These are phyloP conservation scores for Colletotrichum cuscutae DNA, from an alignment of 2,329 filamentous ascomycete genomes.

Conservation along the genomic window DNA sequence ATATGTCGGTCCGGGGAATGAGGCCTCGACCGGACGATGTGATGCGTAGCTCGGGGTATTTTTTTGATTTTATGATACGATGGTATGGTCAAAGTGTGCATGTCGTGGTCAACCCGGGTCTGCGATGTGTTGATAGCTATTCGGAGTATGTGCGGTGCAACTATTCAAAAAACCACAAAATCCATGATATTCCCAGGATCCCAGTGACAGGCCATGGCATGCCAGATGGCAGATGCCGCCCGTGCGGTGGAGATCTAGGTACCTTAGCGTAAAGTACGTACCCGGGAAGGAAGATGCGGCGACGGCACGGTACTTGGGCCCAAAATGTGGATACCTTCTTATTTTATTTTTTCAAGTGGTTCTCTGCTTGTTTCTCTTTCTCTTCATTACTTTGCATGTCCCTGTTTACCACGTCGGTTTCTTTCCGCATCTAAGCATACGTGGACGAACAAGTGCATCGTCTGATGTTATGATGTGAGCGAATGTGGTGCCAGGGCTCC, in stretches of 20 bases:
- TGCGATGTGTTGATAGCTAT: neutral
- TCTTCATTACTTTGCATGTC: neutral
- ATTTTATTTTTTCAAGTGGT: neutral
- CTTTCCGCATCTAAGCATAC: constrained; percentile 1
- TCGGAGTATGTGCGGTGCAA: neutral
- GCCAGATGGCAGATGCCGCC: constrained; percentile 26
- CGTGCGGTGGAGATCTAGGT: constrained; percentile 28
- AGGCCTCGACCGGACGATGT: neutral
- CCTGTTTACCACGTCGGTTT: constrained; percentile 2
- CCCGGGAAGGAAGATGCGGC: neutral
- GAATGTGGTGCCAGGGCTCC: neutral
- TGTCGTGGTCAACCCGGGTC: neutral
- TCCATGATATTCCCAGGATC: neutral
- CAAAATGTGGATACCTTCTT: neutral
- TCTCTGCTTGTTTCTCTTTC: neutral
- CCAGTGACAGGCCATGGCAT: neutral
- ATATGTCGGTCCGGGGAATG: neutral
- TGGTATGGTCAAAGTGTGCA: neutral
- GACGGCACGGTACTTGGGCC: constrained; percentile 8
- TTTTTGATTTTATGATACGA: neutral
- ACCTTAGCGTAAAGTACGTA: neutral
- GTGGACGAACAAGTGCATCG: neutral
- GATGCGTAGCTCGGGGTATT: neutral
- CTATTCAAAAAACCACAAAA: neutral
- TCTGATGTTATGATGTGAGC: neutral